A percentile compares a stretch with the other conserved stretches of the same genome.
Conservation (phyloP, 2,329 filamentous ascomycete genomes). For the Fusarium verrucosum region DNA sequence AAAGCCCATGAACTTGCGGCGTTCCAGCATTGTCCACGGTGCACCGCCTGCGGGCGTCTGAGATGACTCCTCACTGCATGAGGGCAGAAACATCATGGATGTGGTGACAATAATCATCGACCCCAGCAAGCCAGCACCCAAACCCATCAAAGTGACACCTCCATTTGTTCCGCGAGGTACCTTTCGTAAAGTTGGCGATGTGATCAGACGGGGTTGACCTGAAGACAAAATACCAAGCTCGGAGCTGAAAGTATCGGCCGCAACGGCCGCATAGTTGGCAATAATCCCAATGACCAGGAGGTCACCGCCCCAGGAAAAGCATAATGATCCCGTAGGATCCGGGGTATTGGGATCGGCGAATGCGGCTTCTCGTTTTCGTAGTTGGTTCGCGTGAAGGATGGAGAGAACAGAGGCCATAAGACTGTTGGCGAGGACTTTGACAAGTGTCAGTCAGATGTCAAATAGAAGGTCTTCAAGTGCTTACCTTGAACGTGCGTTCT, state of each 20-base stretch:
- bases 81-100: conserved; percentile 73
- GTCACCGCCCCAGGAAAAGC: conserved; percentile 70
- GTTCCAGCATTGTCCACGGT: conserved; percentile 60
- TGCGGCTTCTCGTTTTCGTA: conserved; percentile 58
- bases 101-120: conserved; percentile 74
- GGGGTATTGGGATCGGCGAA: conserved; percentile 47
- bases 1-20: conserved; percentile 60
- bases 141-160: conserved; percentile 80
- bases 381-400: conserved; percentile 68
- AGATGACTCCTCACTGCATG: conserved; percentile 63
- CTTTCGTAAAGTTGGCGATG: conserved; percentile 75
- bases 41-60: conserved; percentile 54
- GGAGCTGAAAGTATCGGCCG: conserved; percentile 93
- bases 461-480: conserved; percentile 11
- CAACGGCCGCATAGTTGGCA: conserved; percentile 88
- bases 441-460: conserved; percentile 1
- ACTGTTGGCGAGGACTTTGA: conserved; percentile 82
- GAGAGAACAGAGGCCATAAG: conserved; percentile 74
- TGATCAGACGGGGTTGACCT: conserved; percentile 83
- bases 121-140: conserved; percentile 77
- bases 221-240: conserved; percentile 91
- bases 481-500: conserved; percentile 82
- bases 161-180: conserved; percentile 95
- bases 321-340: conserved; percentile 56
- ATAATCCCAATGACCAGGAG: conserved; percentile 72